A percentile compares a stretch with the other conserved stretches of the same genome.
These are phyloP conservation scores for Osmozyma mogii DNA, from an alignment of 805 yeast genomes.

Conservation along the genomic window DNA sequence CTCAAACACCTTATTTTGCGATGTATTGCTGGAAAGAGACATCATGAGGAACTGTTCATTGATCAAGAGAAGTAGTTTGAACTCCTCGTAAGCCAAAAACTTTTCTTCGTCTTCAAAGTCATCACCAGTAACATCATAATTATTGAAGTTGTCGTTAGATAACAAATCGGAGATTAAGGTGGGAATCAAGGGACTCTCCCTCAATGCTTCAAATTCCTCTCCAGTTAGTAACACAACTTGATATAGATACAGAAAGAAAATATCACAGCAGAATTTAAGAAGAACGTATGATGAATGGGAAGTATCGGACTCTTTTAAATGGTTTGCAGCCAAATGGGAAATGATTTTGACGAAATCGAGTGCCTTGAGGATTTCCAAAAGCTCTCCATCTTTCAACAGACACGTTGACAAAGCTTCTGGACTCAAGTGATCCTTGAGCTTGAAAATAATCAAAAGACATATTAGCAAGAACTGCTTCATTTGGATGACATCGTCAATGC, in stretches of 20 bases:
- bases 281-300: conserved; percentile 22
- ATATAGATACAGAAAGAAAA: conserved; percentile 34
- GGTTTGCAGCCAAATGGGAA: conserved; percentile 22
- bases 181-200: conserved; percentile 21
- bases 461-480: conserved; percentile 31
- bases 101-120: conserved; percentile 37
- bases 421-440: conserved; percentile 20
- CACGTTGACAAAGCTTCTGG: conserved; percentile 10
- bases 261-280: conserved; percentile 32
- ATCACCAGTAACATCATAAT: conserved; percentile 27
- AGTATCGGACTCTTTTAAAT: conserved; percentile 13
- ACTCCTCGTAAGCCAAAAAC: conserved; percentile 48
- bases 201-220: conserved; percentile 23
- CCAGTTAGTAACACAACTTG: conserved; percentile 27
- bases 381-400: conserved; percentile 6
- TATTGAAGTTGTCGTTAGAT: conserved; percentile 25
- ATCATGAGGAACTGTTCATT: conserved; percentile 85
- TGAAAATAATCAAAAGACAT: conserved; percentile 23
- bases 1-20: conserved; percentile 46
- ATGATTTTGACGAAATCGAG: conserved; percentile 45
- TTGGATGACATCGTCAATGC: conserved; percentile 5
- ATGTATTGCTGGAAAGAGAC: conserved; percentile 21
- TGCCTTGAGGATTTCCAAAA: conserved; percentile 41
- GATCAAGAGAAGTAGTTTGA: conserved; percentile 62
- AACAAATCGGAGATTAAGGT: conserved; percentile 24